Conservation (phyloP, 2,329 filamentous ascomycete genomes). For the Fusarium sterilihyphosum region DNA sequence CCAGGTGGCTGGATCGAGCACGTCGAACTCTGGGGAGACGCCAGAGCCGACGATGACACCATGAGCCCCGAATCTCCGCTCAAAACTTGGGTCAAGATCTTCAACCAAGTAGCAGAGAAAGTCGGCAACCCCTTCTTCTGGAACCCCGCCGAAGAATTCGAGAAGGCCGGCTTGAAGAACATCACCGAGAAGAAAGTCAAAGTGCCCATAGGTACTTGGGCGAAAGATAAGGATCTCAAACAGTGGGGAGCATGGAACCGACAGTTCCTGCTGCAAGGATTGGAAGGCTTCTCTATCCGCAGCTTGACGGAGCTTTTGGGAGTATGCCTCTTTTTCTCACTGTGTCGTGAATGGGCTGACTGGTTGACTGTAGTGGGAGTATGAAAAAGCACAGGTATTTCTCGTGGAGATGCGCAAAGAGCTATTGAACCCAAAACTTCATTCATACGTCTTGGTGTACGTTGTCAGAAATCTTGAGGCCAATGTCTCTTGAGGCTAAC, state of each 20-base stretch:
- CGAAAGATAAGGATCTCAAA: conserved; percentile 24
- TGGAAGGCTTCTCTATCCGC: conserved; percentile 27
- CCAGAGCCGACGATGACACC: conserved; percentile 16
- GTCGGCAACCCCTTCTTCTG: conserved; percentile 25
- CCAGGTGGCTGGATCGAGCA: conserved; percentile 26
- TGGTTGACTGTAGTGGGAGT: conserved; percentile 7
- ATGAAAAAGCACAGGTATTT: conserved; percentile 12
- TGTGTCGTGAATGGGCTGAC: too few relatives aligned
- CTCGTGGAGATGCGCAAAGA: conserved; percentile 12
- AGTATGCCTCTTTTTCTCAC: neutral
- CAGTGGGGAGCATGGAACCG: conserved; percentile 31
- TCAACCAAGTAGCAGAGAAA: conserved; percentile 12
- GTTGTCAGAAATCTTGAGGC: accelerated
- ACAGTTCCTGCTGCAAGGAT: conserved; percentile 10
- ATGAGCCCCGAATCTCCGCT: conserved; percentile 17
- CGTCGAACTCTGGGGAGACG: conserved; percentile 22
- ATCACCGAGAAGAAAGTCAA: conserved; percentile 20
- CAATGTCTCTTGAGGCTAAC: neutral
- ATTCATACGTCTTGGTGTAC: conserved; percentile 11
- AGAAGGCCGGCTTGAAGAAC: conserved; percentile 5
- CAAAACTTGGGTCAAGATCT: conserved; percentile 19
- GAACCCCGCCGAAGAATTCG: conserved; percentile 6
- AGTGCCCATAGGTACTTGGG: conserved; percentile 18
- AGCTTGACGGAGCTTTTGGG: conserved; percentile 13
- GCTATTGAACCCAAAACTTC: conserved; percentile 1